These are phyloP conservation scores for Aspergillus egyptiacus DNA, from an alignment of 495 filamentous ascomycete genomes.

Conservation along the genomic window DNA sequence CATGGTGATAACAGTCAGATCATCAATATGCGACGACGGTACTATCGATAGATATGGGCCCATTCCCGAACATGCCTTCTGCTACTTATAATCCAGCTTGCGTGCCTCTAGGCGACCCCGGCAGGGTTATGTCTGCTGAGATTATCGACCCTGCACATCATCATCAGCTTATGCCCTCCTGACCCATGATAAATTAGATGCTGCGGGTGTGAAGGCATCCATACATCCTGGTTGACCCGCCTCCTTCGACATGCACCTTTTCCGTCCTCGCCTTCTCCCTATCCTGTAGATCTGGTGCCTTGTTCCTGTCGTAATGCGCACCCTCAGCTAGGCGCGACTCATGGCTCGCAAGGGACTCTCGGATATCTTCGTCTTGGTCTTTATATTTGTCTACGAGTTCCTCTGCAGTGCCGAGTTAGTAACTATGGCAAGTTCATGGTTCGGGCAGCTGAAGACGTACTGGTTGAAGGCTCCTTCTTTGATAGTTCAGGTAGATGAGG, in stretches of 20 bases:
- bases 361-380: neutral
- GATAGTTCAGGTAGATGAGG: neutral
- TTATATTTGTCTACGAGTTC: neutral
- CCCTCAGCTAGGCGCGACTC: slow-evolving; percentile 2
- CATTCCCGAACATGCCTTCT: no score
- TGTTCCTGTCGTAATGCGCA: slow-evolving; percentile 1
- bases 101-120: slow-evolving; percentile 1
- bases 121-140: neutral
- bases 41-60: no score
- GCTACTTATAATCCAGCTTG: no score
- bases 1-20: no score
- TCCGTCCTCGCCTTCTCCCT: neutral
- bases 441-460: neutral
- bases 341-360: neutral
- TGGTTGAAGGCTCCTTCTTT: slow-evolving; percentile 1
- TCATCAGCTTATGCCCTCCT: neutral
- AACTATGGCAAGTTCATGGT: neutral
- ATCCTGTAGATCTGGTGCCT: neutral
- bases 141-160: neutral
- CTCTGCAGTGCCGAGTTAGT: neutral
- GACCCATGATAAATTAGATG: neutral
- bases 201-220: neutral
- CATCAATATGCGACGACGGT: no score
- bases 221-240: neutral
- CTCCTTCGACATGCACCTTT: slow-evolving; percentile 4